A percentile compares a stretch with the other conserved stretches of the same genome.
Evolutionary conservation across 352 stramenopile genomes (phyloP).

Genomic region (Phytophthora megakarya): DNA sequence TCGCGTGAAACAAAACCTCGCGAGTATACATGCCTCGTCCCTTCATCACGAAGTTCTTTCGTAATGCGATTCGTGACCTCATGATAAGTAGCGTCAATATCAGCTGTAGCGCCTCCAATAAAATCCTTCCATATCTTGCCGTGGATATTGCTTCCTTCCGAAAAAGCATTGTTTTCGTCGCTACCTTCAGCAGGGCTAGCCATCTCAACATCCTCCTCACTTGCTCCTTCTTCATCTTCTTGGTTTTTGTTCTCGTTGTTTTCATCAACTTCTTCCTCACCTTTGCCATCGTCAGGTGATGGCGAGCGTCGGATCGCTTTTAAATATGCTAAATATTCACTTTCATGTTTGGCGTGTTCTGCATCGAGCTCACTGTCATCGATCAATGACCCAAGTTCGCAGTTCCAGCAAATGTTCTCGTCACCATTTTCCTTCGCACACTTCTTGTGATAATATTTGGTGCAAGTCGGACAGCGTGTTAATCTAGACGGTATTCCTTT

Average conservation of each 20-base stretch:
- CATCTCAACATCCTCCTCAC: constrained; percentile 25
- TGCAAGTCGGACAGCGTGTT: constrained; percentile 51
- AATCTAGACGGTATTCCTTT: constrained; percentile 42
- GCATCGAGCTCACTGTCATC: constrained; percentile 77
- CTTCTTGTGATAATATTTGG: constrained; percentile 73
- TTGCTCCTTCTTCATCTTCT: constrained; percentile 2
- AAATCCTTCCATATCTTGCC: constrained; percentile 68
- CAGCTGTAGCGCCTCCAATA: constrained; percentile 60
- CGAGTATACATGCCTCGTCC: constrained; percentile 51
- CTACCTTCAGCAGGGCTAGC: constrained; percentile 4
- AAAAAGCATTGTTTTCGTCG: constrained; percentile 22
- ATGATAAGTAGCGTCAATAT: constrained; percentile 49
- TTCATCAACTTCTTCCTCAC: constrained; percentile 4
- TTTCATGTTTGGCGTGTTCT: constrained; percentile 46
- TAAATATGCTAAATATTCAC: constrained; percentile 55
- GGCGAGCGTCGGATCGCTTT: constrained; percentile 42
- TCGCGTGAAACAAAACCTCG: constrained; percentile 63
- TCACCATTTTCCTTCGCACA: constrained; percentile 77
- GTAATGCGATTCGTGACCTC: constrained; percentile 58
- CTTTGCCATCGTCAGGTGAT: constrained; percentile 14
- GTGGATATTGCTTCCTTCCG: constrained; percentile 19
- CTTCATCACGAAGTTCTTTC: constrained; percentile 48
- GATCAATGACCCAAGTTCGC: constrained; percentile 73
- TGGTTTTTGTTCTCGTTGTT: constrained; percentile 6
- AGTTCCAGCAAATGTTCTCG: constrained; percentile 76